Evolutionary conservation across 2,329 filamentous ascomycete genomes (phyloP).

Genomic region (Aspergillus sp.): DNA sequence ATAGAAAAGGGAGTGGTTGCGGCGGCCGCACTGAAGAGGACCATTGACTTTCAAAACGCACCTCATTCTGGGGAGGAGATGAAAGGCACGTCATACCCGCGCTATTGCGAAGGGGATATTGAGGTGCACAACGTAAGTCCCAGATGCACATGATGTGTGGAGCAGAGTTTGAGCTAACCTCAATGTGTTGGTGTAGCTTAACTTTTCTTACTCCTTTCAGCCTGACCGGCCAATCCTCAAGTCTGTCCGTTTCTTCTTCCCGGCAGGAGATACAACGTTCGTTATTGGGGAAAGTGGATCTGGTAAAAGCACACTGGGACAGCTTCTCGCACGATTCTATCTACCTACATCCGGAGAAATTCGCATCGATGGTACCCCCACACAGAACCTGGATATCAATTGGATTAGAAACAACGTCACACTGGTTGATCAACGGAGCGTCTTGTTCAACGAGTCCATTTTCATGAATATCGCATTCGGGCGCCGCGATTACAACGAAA

Average conservation of each 20-base stretch:
- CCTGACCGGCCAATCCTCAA: conserved; percentile 60
- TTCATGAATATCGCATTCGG: conserved; percentile 77
- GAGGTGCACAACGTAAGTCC: conserved; percentile 62
- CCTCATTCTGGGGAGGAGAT: conserved; percentile 24
- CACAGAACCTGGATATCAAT: conserved; percentile 61
- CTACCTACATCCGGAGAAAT: conserved; percentile 65
- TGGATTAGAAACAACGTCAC: conserved; percentile 80
- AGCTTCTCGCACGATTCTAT: conserved; percentile 78
- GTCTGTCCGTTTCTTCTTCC: conserved; percentile 66
- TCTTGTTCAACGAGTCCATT: conserved; percentile 79
- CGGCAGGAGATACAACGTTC: conserved; percentile 71
- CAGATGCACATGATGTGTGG: neutral
- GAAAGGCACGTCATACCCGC: conserved; percentile 30
- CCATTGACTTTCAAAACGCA: conserved; percentile 35
- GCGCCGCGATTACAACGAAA: conserved; percentile 48
- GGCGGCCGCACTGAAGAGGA: conserved; percentile 59
- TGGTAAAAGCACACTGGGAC: conserved; percentile 85
- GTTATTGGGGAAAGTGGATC: conserved; percentile 85
- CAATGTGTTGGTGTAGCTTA: conserved; percentile 54
- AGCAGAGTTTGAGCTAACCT: neutral
- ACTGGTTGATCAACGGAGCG: conserved; percentile 77
- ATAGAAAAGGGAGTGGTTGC: conserved; percentile 78
- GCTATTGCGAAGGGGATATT: conserved; percentile 64
- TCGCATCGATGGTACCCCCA: conserved; percentile 62
- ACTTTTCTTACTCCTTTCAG: conserved; percentile 77